These are phyloP conservation scores for Penicillium verhagenii DNA, from an alignment of 495 filamentous ascomycete species.

Conservation along the genomic window DNA sequence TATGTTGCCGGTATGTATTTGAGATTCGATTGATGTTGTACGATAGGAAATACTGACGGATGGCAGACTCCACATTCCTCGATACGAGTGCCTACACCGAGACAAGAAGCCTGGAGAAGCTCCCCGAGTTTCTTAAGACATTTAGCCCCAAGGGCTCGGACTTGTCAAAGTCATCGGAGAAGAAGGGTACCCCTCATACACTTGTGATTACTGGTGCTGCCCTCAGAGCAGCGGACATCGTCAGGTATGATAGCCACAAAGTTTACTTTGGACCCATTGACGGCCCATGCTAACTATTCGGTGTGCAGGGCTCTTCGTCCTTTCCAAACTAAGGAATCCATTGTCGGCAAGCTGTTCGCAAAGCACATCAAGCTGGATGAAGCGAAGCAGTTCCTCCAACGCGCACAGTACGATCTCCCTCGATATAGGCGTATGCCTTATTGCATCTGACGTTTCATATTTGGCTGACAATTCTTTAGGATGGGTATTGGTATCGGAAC, in stretches of 20 bases:
- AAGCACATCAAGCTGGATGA: constrained; percentile 97
- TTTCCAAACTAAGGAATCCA: constrained; percentile 73
- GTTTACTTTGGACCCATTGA: not conserved
- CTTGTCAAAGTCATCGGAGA: constrained; percentile 61
- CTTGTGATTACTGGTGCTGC: constrained; percentile 78
- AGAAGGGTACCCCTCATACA: constrained; percentile 81
- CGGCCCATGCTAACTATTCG: constrained; percentile 7
- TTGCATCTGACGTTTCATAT: not conserved
- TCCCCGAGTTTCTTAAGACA: constrained; percentile 74
- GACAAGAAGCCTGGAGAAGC: constrained; percentile 60
- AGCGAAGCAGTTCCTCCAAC: constrained; percentile 71
- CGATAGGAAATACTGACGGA: constrained; percentile 13
- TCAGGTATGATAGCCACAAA: constrained; percentile 52
- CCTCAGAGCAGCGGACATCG: constrained; percentile 74
- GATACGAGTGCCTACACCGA: constrained; percentile 75
- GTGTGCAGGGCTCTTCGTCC: constrained; percentile 61
- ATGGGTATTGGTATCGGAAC: constrained; percentile 89
- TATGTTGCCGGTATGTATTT: constrained; percentile 69
- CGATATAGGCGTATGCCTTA: not conserved
- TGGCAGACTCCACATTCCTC: constrained; percentile 53
- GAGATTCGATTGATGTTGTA: not conserved
- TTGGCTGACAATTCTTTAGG: constrained; percentile 36
- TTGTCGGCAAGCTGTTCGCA: constrained; percentile 89
- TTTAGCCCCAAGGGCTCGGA: constrained; percentile 49
- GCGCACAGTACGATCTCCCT: constrained; percentile 44